phyloP scores from a whole-genome alignment of 2,329 filamentous ascomycete genomes.

The Teratosphaeria viscida region DNA sequence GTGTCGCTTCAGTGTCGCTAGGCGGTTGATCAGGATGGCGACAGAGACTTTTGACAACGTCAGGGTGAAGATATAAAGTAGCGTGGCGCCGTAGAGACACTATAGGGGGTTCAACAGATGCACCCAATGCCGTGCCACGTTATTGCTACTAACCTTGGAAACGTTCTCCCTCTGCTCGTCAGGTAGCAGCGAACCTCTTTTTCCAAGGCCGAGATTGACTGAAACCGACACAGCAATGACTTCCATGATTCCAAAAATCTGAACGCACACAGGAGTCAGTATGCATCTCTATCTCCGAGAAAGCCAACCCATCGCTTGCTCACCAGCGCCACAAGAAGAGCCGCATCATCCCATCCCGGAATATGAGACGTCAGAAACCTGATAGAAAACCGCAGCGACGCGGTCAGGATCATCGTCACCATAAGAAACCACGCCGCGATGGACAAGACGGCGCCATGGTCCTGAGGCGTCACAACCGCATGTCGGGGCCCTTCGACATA shows the following conservation, averaged over 20 bases:
- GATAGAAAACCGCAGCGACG: neutral
- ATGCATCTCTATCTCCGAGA: neutral
- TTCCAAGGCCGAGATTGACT: neutral
- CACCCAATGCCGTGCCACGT: too few species aligned
- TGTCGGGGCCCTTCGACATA: constrained; percentile 1
- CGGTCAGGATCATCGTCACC: constrained; percentile 1
- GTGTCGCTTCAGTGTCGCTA: neutral
- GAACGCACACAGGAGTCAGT: neutral
- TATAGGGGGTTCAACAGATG: neutral
- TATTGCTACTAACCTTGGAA: neutral
- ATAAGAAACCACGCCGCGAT: constrained; percentile 1
- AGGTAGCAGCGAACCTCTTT: neutral
- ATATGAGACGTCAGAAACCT: constrained; percentile 1
- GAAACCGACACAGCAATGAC: neutral
- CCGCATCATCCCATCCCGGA: constrained; percentile 1
- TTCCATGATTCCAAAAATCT: neutral
- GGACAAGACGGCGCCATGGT: constrained; percentile 1
- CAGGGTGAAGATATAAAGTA: neutral
- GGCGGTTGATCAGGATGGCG: neutral
- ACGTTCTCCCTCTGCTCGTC: neutral
- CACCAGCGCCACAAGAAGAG: neutral
- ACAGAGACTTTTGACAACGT: neutral
- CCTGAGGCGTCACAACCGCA: neutral
- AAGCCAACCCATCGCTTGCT: neutral
- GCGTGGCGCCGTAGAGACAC: neutral